Evolutionary conservation across 2,329 filamentous ascomycete genomes (phyloP), one percentile per base, ranked within the genome.

Genomic region (Chaetomium sp.): DNA sequence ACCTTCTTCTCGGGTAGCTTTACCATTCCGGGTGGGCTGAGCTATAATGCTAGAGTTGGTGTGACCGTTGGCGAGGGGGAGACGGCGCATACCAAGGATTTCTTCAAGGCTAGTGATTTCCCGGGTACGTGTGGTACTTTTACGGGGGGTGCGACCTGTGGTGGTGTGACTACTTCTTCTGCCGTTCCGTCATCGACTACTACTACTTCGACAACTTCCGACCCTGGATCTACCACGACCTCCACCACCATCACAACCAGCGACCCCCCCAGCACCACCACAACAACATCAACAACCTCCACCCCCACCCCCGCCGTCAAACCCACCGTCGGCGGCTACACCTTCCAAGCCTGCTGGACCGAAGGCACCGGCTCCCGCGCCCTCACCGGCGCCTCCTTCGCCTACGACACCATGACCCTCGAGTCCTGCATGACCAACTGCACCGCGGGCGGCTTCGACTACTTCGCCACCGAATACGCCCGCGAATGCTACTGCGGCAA

Each of bases 401-500:
- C 72, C 19, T 74, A 76, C 59, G 74, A 79, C 41, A 67, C 68
- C 27, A 79, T 79, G 76, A 79, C 77, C 1, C 66, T 78, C 8
- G 76, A 78, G 54, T 70, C 66, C 43, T 80, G 77, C 64, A 70
- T 72, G 68, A 58, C 59, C 2, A 76, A 73, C 65, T 80, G 77
- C 68, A 71, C 70, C 2, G 19, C 19, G 2, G 19, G 19, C 19
- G 69, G 68, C 1, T 79, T 72, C 62, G 67, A 69, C 46, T 79
- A 76, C 60, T 80, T 73, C 68, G 78, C 74, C 2, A 75, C 77
- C 5, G 77, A 81, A 61, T 80, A 76, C 58, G 76, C 76, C 8
- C 70, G 75, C 34, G 77, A 80, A 65, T 79, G 77, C 64, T 79
- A 76, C 61, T 80, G 77, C 64, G 77, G 76, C 37, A 74, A 79